A percentile compares a stretch with the other conserved stretches of the same genome.
Evolutionary conservation across 2,329 filamentous ascomycete genomes (phyloP).

Genomic region (Fusarium sublunatum): DNA sequence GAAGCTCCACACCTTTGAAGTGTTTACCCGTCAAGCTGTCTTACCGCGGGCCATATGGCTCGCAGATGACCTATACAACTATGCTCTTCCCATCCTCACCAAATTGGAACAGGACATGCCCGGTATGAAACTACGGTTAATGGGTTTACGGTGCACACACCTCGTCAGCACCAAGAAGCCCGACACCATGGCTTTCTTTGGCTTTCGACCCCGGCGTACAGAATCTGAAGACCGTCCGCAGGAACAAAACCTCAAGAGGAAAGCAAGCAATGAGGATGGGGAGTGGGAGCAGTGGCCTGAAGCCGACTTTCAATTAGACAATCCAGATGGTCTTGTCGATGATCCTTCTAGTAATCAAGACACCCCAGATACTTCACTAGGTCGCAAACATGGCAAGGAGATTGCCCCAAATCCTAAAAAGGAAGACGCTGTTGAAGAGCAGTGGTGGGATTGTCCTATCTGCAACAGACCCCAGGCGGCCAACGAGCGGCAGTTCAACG

Average conservation of each 20-base stretch:
- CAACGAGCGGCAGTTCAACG: conserved; percentile 83
- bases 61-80: conserved; percentile 86
- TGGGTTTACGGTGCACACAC: conserved; percentile 90
- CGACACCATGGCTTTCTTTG: conserved; percentile 83
- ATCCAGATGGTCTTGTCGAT: conserved; percentile 28
- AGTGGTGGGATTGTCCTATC: conserved; percentile 88
- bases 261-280: conserved; percentile 46
- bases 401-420: conserved; percentile 60
- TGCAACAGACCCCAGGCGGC: conserved; percentile 81
- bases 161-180: conserved; percentile 86
- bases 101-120: conserved; percentile 89
- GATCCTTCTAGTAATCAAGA: conserved; percentile 22
- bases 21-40: conserved; percentile 83
- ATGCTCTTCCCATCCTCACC: conserved; percentile 81
- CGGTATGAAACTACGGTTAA: conserved; percentile 80
- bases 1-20: conserved; percentile 94
- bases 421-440: conserved; percentile 52
- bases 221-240: conserved; percentile 33
- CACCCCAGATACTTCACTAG: conserved; percentile 11
- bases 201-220: conserved; percentile 59
- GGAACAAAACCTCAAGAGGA: conserved; percentile 49
- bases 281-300: conserved; percentile 77
- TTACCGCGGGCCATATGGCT: conserved; percentile 76
- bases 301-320: conserved; percentile 62
- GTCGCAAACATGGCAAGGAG: conserved; percentile 61